Evolutionary conservation across 2,329 filamentous ascomycete genomes (phyloP).

Genomic region (Aureobasidium zeae): DNA sequence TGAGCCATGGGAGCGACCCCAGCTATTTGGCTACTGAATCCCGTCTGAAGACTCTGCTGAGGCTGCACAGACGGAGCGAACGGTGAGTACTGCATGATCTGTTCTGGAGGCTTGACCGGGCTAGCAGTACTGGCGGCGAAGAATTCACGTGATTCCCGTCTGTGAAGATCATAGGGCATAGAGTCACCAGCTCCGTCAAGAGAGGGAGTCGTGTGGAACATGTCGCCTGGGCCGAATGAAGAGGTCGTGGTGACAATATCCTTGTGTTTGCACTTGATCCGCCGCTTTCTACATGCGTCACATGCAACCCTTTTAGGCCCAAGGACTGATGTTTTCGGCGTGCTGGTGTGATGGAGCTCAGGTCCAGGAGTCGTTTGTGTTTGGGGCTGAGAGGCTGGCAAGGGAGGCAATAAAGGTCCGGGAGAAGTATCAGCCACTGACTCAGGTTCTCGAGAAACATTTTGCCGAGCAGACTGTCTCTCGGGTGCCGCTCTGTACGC

Average conservation of each 20-base stretch:
- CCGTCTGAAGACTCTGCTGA: not conserved
- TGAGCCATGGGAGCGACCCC: conserved; percentile 13
- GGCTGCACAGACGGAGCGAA: conserved; percentile 5
- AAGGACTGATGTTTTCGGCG: conserved; percentile 49
- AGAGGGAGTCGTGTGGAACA: conserved; percentile 18
- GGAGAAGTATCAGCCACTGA: not conserved
- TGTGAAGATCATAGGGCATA: not conserved
- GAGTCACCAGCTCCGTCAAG: conserved; percentile 19
- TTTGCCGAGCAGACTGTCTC: conserved; percentile 36
- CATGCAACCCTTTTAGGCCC: conserved; percentile 53
- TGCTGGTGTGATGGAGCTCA: conserved; percentile 33
- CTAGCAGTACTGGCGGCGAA: conserved; percentile 3
- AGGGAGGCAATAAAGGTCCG: conserved; percentile 14
- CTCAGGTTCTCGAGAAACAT: conserved; percentile 21
- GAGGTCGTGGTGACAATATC: conserved; percentile 35
- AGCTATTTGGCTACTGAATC: not conserved
- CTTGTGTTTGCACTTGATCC: conserved; percentile 56
- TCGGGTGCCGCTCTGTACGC: conserved; percentile 35
- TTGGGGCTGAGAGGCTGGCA: not conserved
- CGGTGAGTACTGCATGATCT: not conserved
- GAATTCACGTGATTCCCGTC: conserved; percentile 10
- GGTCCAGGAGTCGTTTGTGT: conserved; percentile 23
- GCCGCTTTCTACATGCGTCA: conserved; percentile 52
- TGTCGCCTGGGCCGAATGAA: not conserved
- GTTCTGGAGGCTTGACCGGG: conserved; percentile 9